Conservation (phyloP, 306 rosid genomes). For the Quercus glauca region DNA sequence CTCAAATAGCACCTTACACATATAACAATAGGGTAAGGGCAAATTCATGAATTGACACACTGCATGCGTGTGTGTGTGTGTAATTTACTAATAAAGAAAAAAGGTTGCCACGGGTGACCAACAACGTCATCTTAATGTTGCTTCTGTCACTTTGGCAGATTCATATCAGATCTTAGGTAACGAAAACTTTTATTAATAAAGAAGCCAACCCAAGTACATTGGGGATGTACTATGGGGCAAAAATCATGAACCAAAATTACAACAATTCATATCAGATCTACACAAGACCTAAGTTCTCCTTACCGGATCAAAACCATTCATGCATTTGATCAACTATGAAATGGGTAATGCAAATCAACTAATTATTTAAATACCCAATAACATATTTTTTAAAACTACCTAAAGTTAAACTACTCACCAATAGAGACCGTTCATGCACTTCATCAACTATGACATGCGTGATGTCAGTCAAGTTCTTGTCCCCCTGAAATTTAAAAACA, state of each 20-base stretch:
- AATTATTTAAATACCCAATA: background rate
- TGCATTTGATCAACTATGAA: conserved; percentile 19
- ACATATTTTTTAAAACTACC: conserved; percentile 5
- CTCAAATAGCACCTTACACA: too few relatives aligned
- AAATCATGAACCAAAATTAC: background rate
- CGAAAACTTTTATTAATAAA: too few relatives aligned
- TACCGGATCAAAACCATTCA: background rate
- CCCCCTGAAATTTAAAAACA: conserved; percentile 52
- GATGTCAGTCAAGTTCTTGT: conserved; percentile 67
- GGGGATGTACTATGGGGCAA: too few relatives aligned
- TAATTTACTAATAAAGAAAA: background rate
- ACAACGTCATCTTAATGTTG: too few relatives aligned
- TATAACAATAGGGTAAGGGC: too few relatives aligned
- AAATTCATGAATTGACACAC: too few relatives aligned
- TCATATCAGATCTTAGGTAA: background rate
- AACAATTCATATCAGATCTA: background rate
- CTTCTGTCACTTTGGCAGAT: too few relatives aligned
- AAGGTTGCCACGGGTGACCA: too few relatives aligned
- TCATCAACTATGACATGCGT: conserved; percentile 94
- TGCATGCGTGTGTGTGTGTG: too few relatives aligned
- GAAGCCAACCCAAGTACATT: too few relatives aligned
- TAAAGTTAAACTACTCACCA: conserved; percentile 55
- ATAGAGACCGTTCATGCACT: conserved; percentile 92
- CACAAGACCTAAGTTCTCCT: background rate
- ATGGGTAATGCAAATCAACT: conserved; percentile 9